Base-by-base conservation (phyloP, 371 early-diverging fungal species). In the Mortierella sp. region DNA sequence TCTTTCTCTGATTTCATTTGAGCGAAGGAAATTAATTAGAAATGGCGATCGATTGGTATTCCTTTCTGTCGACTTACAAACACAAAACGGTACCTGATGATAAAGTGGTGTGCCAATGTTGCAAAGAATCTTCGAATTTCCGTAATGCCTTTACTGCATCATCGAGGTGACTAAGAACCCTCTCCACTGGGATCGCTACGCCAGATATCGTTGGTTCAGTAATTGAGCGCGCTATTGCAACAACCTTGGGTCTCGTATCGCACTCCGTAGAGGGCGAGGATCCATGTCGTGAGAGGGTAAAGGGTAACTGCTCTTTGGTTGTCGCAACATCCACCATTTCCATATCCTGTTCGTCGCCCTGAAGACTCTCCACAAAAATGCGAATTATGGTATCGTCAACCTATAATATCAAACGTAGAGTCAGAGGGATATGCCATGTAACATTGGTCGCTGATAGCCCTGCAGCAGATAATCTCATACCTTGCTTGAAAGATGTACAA, bases 131-230 rank as follows among this genome's bases (percentile, higher is more conserved):
- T 38, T 78, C 67, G 11, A 74, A 74, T 16, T 43, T 63, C 19
- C 50, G 33, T 9, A 78, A 33, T 0, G 63, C 52, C n/a, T 52
- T 58, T n/a, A 78, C 70, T n/a, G 74, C 67, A 0, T 70, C 65
- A 3, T 67, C 60, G 2, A 78, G 67, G 6, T 53, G 43, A 11
- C 5, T 22, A 32, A 47, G 8, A 36, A 24, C 19, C 53, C 2
- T 43, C 47, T 53, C 43, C 33, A 22, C 28, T 6, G 58, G 8
- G 9, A 65, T 16, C 19, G 6, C 32, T 1, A 4, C 7, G 21
- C 7, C 43, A 21, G 33, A 4, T 19, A 11, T 7, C 24, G 45
- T 32, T 24, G 57, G 45, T 3, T 47, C 41, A 9, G 47, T 58
- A 2, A 45, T 13, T 24, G 74, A 19, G 11, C 15, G 32, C 7